Conservation (phyloP, 2,329 filamentous ascomycete genomes). For the Nannizzia gypsea region DNA sequence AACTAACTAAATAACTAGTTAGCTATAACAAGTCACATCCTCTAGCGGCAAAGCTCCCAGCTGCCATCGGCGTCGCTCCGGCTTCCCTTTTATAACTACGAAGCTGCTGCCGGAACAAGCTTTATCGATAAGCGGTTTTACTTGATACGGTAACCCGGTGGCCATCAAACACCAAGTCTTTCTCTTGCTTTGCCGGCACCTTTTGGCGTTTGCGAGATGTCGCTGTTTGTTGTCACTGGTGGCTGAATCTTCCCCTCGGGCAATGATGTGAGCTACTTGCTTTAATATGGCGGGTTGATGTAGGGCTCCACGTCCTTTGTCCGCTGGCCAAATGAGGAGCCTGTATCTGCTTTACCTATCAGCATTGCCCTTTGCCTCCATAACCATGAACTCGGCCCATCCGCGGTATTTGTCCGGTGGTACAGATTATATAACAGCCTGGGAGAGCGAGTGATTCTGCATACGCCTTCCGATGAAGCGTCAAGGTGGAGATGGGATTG, state of each 20-base stretch:
- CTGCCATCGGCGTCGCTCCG: conserved; percentile 1
- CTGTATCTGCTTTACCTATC: neutral
- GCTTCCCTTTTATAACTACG: neutral
- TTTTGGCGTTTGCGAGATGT: neutral
- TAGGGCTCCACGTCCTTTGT: neutral
- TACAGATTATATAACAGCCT: neutral
- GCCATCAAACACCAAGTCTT: neutral
- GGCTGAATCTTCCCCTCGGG: neutral
- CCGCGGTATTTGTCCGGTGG: neutral
- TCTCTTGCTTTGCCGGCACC: no score
- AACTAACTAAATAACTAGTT: no score
- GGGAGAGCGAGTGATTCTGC: neutral
- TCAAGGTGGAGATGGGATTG: neutral
- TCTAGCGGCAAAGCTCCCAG: neutral
- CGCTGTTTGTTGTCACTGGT: neutral
- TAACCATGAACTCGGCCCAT: neutral
- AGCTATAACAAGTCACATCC: neutral
- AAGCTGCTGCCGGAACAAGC: neutral
- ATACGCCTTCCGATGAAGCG: neutral
- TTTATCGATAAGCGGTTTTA: conserved; percentile 1
- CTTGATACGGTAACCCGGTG: neutral
- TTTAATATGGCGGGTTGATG: neutral
- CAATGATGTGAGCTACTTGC: no score
- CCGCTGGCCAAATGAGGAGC: neutral
- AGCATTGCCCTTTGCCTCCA: neutral